Evolutionary conservation across 140 eudicot genomes (phyloP), one percentile per base, ranked within the genome.

Genomic region (Oenanthe javanica): DNA sequence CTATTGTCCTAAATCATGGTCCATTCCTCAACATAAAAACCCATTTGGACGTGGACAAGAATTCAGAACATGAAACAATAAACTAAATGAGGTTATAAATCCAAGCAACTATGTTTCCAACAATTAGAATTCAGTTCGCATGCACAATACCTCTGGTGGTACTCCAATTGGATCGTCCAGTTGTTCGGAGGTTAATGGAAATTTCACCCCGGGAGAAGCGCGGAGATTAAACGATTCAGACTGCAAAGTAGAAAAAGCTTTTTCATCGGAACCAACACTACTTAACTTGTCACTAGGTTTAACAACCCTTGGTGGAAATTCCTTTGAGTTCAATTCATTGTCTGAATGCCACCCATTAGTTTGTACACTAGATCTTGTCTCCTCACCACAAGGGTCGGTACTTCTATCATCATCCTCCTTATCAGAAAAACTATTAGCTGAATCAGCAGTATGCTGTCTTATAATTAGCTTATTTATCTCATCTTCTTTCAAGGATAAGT

Each of bases 71-170:
- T 3, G 25, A 42, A 45, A 19, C 15, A 9, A 11, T 40, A 3
- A 43, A 72, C 27, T 66, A 27, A 69, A 50, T 36, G 15, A 13
- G 19, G 64, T 77, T 6, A 45, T 19, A 13, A 42, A 78, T 66
- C 36, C 72, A 55, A 40, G 43, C 1, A 79, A 72, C 15, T 19
- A 18, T 18, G 43, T 10, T 2, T 27, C 45, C 72, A 31, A 36
- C 49, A 46, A 4, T 70, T 19, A 10, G 19, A n/a, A 12, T 3
- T 21, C 0, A 46, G 54, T 51, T 40, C 19, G 55, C 61, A 48
- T 82, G 80, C 27, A 67, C 36, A 27, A 38, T 90, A 94, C 98
- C 97, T 96, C 99, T 61, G 97, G 96, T 59, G 97, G 99, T 82
- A 93, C 93, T 82, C 90, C 97, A 69, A 86, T 82, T 61, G 89